Evolutionary conservation across 116 monocot genomes (phyloP).

Genomic region (Thalassia testudinum): DNA sequence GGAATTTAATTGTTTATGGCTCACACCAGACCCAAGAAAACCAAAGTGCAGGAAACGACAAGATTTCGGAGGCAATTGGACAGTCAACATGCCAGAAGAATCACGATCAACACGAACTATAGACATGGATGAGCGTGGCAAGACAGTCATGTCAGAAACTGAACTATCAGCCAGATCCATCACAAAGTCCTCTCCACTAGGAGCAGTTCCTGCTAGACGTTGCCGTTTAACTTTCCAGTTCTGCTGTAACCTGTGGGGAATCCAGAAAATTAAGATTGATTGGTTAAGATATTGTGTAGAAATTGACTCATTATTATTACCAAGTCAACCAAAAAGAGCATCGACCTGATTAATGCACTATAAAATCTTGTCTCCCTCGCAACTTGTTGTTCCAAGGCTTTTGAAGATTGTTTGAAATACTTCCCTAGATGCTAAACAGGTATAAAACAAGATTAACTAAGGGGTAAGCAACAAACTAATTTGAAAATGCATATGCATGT

Average conservation of each 20-base stretch:
- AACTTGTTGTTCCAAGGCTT: conserved; percentile 76
- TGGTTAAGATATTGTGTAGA: background rate
- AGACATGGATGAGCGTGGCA: conserved; percentile 30
- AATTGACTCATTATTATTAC: background rate
- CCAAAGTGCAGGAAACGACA: conserved; percentile 37
- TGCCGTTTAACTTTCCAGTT: conserved; percentile 98
- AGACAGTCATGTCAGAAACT: conserved; percentile 16
- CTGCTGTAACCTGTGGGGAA: conserved; percentile 57
- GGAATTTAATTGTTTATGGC: conserved; percentile 9
- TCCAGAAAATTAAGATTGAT: background rate
- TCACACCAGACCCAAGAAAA: conserved; percentile 26
- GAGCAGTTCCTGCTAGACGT: conserved; percentile 33
- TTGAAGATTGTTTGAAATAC: conserved; percentile 89
- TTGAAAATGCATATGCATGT: no score
- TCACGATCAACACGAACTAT: conserved; percentile 62
- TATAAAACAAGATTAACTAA: no score
- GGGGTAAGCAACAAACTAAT: no score
- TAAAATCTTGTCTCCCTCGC: conserved; percentile 74
- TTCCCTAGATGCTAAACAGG: conserved; percentile 54
- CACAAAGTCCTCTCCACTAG: conserved; percentile 61
- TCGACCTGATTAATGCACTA: conserved; percentile 73
- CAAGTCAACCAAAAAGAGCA: background rate
- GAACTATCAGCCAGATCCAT: conserved; percentile 66
- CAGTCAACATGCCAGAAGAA: conserved; percentile 45
- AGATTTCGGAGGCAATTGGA: conserved; percentile 59